A percentile compares a stretch with the other conserved stretches of the same genome.
Conservation (phyloP, 768 basidiomycete genomes). For the Termitomyces sp. region DNA sequence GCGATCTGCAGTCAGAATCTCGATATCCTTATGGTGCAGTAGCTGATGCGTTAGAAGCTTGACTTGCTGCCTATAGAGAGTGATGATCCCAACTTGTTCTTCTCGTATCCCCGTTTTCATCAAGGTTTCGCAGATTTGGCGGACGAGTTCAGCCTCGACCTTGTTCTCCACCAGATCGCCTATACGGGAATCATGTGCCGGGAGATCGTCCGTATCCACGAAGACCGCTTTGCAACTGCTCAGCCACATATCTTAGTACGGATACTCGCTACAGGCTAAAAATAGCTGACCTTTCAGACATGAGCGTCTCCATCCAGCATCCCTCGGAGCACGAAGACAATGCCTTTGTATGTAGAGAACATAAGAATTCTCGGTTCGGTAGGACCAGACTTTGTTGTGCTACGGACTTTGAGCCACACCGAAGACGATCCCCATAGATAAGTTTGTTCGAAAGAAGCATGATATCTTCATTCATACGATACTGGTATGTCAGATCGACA, state of each 20-base stretch:
- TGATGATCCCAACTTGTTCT: conserved; percentile 82
- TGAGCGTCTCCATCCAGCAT: conserved; percentile 73
- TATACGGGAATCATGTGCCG: conserved; percentile 75
- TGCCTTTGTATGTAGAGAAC: conserved; percentile 35
- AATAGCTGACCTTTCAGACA: conserved; percentile 56
- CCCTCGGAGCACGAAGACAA: conserved; percentile 27
- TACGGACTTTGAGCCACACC: conserved; percentile 74
- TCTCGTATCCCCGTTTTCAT: conserved; percentile 59
- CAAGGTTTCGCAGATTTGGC: conserved; percentile 67
- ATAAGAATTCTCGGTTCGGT: conserved; percentile 42
- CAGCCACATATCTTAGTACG: background rate
- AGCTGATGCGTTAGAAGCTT: conserved; percentile 78
- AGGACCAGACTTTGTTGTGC: conserved; percentile 57
- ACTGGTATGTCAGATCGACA: conserved; percentile 83
- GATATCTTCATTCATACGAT: conserved; percentile 96
- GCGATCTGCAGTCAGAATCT: conserved; percentile 89
- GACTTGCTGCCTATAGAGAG: conserved; percentile 93
- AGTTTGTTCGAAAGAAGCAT: conserved; percentile 88
- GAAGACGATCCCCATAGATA: conserved; percentile 74
- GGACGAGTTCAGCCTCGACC: conserved; percentile 66
- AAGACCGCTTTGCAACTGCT: conserved; percentile 83
- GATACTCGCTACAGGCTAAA: background rate
- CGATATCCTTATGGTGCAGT: conserved; percentile 52
- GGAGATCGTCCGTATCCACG: conserved; percentile 85
- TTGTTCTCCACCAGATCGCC: conserved; percentile 92